Evolutionary conservation across 495 filamentous ascomycete species (phyloP), one percentile per base, ranked within the genome.

Genomic region (Trichocladium antarcticum): DNA sequence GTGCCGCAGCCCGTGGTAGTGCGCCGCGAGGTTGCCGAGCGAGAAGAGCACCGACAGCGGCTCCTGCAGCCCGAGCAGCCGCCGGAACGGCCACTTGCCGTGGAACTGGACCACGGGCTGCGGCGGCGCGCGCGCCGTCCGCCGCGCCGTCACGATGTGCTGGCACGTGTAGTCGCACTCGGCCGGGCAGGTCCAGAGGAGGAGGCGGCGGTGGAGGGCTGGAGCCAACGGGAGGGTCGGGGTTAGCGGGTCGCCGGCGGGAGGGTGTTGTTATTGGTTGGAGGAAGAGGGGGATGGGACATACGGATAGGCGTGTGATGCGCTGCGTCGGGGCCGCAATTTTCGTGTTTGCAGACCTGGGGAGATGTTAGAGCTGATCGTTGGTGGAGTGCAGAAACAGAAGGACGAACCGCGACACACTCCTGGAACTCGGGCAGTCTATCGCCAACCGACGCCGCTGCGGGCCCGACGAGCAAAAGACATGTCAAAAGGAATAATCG

Each of bases 141-240:
- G 87, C 19, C 63, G 68, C 49, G 84, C 67, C 45, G 92, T 97
- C 44, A 92, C 74, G 65, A 95, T 84, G 73, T 95, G 92, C 64
- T 98, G 92, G 74, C 92, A 98, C 39, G 85, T 84, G 74, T 98
- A 95, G 72, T 98, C 92, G 76, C 92, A 98, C 75, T 98, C 90
- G 59, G 82, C 64, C 29, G 87, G 80, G 69, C 92, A 98, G 56
- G 71, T 73, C 84, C 84, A 88, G 65, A 87, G 64, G 58, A 87
- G 78, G 54, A 88, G 72, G 31, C 78, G 79, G 65, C 73, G 84
- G 59, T 80, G 74, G 62, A 86, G 58, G 50, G 84, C 82, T 80
- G 61, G 21, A 9, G 19, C 12, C 17, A 21, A 7, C 5, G 2
- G 14, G 19, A 10, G 27, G 20, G 5, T 17, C 1, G 6, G 17